These are phyloP conservation scores for Ceraceosorus guamensis DNA, from an alignment of 1,284 basidiomycete genomes.

Conservation along the genomic window DNA sequence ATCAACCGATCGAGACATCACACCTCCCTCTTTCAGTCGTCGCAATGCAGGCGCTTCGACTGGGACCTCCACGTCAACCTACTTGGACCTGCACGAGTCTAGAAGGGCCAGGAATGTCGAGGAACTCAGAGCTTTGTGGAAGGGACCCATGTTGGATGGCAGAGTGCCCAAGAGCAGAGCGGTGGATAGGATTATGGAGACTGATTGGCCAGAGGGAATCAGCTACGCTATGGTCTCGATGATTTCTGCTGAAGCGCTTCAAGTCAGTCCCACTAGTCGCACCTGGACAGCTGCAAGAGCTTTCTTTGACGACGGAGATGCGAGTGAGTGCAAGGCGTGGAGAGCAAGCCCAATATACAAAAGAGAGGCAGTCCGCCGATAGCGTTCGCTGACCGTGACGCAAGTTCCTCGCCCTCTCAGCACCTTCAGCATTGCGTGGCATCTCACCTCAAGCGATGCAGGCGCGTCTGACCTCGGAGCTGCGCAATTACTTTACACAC, in stretches of 20 bases:
- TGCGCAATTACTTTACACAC: constrained; percentile 25
- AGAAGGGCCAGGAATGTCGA: constrained; percentile 22
- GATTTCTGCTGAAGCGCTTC: constrained; percentile 17
- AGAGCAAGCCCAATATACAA: too few species aligned
- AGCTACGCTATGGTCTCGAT: constrained; percentile 30
- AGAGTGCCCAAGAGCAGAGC: constrained; percentile 29
- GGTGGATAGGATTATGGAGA: constrained; percentile 25
- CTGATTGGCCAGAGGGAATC: constrained; percentile 33
- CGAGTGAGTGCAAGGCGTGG: too few species aligned
- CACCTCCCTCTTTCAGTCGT: constrained; percentile 5
- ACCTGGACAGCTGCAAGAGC: constrained; percentile 24
- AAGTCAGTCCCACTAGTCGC: constrained; percentile 10
- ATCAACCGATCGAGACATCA: too few species aligned
- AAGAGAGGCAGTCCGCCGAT: too few species aligned
- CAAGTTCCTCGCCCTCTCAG: too few species aligned
- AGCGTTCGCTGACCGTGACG: too few species aligned
- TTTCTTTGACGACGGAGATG: constrained; percentile 23
- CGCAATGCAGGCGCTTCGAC: not conserved
- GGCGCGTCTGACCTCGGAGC: constrained; percentile 15
- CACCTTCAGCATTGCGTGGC: too few species aligned
- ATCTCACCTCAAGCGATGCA: constrained; percentile 6
- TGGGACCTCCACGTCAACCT: constrained; percentile 5
- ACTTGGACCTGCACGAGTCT: constrained; percentile 25
- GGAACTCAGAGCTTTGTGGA: constrained; percentile 23
- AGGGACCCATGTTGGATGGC: constrained; percentile 20